phyloP scores from a whole-genome alignment of 805 yeast species.

The Candida ovalis region DNA sequence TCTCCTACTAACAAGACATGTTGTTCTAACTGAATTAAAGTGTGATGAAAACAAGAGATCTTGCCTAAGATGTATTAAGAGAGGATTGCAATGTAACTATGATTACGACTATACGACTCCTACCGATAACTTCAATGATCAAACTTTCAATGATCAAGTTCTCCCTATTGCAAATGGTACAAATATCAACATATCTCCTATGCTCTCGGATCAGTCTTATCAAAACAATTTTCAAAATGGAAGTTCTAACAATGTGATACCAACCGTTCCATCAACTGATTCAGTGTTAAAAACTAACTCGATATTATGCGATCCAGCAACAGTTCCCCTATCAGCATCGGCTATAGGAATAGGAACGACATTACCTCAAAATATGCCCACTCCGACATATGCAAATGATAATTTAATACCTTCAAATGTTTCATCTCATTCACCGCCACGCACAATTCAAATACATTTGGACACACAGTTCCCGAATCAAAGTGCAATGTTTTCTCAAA shows the following conservation, averaged over 20 bases:
- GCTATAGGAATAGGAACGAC: neutral
- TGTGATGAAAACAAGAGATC: constrained; percentile 24
- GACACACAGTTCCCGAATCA: neutral
- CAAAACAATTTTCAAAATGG: neutral
- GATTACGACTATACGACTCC: neutral
- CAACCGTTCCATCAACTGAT: neutral
- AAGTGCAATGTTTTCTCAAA: too few relatives aligned
- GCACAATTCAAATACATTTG: neutral
- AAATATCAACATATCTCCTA: neutral
- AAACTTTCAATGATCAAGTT: neutral
- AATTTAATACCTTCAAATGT: neutral
- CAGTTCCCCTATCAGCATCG: neutral
- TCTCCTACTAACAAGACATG: neutral
- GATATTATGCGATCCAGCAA: neutral
- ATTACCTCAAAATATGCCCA: neutral
- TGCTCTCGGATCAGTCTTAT: neutral
- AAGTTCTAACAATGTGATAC: neutral
- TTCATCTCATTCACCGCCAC: neutral
- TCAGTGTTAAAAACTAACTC: neutral
- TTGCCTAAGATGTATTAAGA: constrained; percentile 20
- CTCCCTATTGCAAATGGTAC: neutral
- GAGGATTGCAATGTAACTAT: constrained; percentile 18
- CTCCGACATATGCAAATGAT: neutral
- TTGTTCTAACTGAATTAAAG: constrained; percentile 4
- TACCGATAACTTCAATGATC: neutral